Evolutionary conservation across 768 basidiomycete species (phyloP), one percentile per base, ranked within the genome.

Genomic region (Trametes cinnabarina): DNA sequence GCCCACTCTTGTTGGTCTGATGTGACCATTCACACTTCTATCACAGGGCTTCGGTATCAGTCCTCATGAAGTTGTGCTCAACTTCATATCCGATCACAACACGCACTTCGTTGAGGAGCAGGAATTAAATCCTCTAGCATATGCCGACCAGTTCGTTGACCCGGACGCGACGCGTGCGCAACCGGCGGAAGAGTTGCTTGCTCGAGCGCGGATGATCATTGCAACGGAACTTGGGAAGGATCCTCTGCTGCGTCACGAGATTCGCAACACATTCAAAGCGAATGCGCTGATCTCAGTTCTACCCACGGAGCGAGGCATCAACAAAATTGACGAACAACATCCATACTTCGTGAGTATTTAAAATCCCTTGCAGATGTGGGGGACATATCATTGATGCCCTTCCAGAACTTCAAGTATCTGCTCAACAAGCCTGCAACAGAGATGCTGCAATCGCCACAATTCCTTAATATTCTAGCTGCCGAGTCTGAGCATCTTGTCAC

Each of bases 381-480:
- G 3, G 1, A 40, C 32, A 46, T 40, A 40, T 34, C 51, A n/a
- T 19, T 7, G 47, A 43, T 37, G 5, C 60, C 15, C 47, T 51
- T 10, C 10, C 65, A 99, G 96, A 87, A 84, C 65, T 98, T 98
- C 82, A 98, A 98, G 78, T 98, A 98, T 74, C 80, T 98, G 26
- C 76, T 80, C 25, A 80, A 88, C 59, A 98, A 97, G 67, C 85
- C 83, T 23, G 80, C 93, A 28, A 69, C 70, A 26, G 80, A 85
- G 4, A 87, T 96, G 83, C 65, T 85, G 37, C 79, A 85, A 39
- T 76, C 81, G 1, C 77, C 90, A 19, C 92, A 95, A 65, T 98
- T 95, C 73, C 78, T 98, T 23, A 86, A 92, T 63, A 96, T 98
- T 63, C 83, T 98, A 9, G 81, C 83, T 39, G 97, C 97, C 1